Conservation (phyloP, 2,329 filamentous ascomycete genomes). For the Colletotrichum salicis region DNA sequence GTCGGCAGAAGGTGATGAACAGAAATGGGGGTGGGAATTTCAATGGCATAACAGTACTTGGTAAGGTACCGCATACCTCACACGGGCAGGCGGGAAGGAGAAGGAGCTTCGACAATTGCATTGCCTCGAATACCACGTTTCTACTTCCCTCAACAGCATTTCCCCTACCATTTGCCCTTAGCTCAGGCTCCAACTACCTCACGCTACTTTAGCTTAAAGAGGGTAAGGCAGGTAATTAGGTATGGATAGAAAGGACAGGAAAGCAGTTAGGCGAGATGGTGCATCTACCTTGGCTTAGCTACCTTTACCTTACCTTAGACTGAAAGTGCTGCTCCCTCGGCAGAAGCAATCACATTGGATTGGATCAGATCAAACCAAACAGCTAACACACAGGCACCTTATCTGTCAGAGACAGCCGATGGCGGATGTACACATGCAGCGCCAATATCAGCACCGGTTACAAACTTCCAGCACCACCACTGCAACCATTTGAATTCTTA, state of each 20-base stretch:
- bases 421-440: not conserved
- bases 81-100: slow-evolving; percentile 1
- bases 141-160: not conserved
- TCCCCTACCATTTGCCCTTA: not conserved
- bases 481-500: not conserved
- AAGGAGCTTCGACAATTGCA: not conserved
- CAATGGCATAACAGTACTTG: not conserved
- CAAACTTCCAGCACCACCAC: not conserved
- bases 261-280: not conserved
- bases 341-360: not conserved
- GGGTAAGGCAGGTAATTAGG: not conserved
- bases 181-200: not conserved
- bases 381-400: not conserved
- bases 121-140: not conserved
- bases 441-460: not conserved
- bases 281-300: not conserved
- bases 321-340: not conserved
- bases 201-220: not conserved
- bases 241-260: not conserved
- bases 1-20: not conserved
- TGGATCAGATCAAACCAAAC: not conserved
- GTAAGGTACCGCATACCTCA: not conserved
- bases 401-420: not conserved
- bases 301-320: not conserved
- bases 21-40: not conserved